Base-by-base conservation (phyloP, 805 yeast species). In the Candida palmyrensis region DNA sequence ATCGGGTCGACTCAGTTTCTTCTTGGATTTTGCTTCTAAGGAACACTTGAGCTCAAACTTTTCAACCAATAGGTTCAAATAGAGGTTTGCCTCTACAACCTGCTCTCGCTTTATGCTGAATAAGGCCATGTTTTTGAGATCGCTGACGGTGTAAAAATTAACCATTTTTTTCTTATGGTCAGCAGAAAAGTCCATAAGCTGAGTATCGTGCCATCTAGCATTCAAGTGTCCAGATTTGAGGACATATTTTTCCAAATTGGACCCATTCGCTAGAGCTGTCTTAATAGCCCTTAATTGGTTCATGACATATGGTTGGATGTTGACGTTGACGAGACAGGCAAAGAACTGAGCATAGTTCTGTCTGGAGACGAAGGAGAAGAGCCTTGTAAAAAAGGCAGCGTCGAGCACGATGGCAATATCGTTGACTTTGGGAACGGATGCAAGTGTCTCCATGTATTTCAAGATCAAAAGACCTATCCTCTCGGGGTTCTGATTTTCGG, bases 191-290 rank as follows among this genome's bases (percentile, higher is more conserved):
- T 40, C 32, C 5, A 42, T 37, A 25, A 38, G 41, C 16, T 52
- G 44, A 1, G 55, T 47, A 36, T 62, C 52, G 36, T 64, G 68
- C 68, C 68, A 62, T 32, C 54, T 55, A 4, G 68, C 53, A 21
- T 52, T 42, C 5, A 58, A 30, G 32, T 52, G 43, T 2, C 71
- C 71, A 2, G 71, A 62, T 29, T 68, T 42, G 6, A 51, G 53
- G 4, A 62, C 50, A 33, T 53, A 55, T 28, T 48, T 49, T 3
- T 62, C 68, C 11, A 56, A 24, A 20, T 52, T 47, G 1, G 57
- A 43, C 5, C 71, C 67, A 5, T 34, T 37, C 15, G 46, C 33
- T 14, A 65, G 48, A 6, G 43, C 37, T 15, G 41, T 35, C 27
- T 55, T 57, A 20, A 65, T 26, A 1, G 27, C 18, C 13, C 45